Evolutionary conservation across 2,329 filamentous ascomycete species (phyloP), one percentile per base, ranked within the genome.

Genomic region (Teratosphaeria gauchensis): DNA sequence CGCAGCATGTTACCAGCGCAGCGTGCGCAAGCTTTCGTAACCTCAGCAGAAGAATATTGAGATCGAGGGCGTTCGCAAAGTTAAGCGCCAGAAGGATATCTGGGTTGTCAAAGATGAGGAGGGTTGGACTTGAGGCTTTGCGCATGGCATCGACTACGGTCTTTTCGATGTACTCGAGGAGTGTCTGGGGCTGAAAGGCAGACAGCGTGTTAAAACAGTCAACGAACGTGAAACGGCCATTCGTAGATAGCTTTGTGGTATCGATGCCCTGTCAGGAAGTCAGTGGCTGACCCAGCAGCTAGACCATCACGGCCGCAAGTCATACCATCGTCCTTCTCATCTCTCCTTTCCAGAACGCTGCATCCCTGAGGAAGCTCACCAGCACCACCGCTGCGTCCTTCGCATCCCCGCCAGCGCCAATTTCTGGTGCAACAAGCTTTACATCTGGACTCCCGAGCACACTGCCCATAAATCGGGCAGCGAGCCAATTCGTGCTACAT

Each of bases 351-450:
- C 91, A 96, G 70, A 95, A 95, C 1, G 82, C 77, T 63, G 81
- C 82, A 66, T 92, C 87, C 61, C 89, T 82, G 74, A 95, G 76
- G 74, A 94, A 96, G 75, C 89, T 95, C 59, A 94, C 84, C 2
- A 96, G 78, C 2, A 96, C 78, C 0, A 96, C 73, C 19, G 71
- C 72, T 9, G 64, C 64, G 31, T 67, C 68, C 11, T 63, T 62
- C 16, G 66, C 64, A 48, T 58, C 54, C 33, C 59, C 55, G 57
- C 28, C 48, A 19, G 69, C 67, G 2, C 64, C 69, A 66, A 74
- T 68, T 3, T 56, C 32, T 69, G 58, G 16, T 1, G 42, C 19
- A 46, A 56, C 28, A 30, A 38, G 59, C 62, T 53, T 62, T 58
- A 52, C 55, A 57, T 51, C 32, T 16, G 51, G 16, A 7, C 19